Conservation (phyloP, 495 filamentous ascomycete genomes). For the Cladorrhinum samala region DNA sequence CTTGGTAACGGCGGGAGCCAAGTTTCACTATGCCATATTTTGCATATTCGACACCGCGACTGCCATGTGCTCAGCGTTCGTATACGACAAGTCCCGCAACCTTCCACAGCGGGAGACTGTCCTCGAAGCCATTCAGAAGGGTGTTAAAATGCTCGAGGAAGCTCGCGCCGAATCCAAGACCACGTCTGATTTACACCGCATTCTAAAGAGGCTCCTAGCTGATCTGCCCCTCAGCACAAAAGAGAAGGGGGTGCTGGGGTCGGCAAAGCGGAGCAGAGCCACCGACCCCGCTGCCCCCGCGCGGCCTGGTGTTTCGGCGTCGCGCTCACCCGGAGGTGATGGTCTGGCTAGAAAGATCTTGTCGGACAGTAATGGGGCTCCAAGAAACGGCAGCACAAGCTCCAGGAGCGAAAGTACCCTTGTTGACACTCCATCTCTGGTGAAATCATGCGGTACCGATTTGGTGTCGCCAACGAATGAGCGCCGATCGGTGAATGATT, state of each 20-base stretch:
- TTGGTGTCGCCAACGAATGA: slow-evolving; percentile 1
- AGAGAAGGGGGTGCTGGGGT: slow-evolving; percentile 20
- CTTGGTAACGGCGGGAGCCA: slow-evolving; percentile 38
- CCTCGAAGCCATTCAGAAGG: slow-evolving; percentile 33
- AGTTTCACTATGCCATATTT: slow-evolving; percentile 49
- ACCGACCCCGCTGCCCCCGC: not conserved
- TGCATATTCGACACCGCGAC: slow-evolving; percentile 47
- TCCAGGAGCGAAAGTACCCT: not conserved
- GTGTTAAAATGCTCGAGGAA: slow-evolving; percentile 34
- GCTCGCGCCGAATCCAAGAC: slow-evolving; percentile 25
- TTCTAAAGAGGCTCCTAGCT: slow-evolving; percentile 21
- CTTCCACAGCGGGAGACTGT: slow-evolving; percentile 39
- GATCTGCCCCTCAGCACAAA: slow-evolving; percentile 20
- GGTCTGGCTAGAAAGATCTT: not conserved
- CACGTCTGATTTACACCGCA: slow-evolving; percentile 21
- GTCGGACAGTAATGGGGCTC: not conserved
- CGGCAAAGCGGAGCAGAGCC: slow-evolving; percentile 16
- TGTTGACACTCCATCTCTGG: not conserved
- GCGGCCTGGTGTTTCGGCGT: not conserved
- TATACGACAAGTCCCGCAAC: slow-evolving; percentile 38
- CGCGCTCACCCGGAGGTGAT: not conserved
- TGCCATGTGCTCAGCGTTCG: slow-evolving; percentile 44
- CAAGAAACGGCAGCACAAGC: not conserved
- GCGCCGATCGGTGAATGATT: not conserved
- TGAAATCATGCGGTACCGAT: not conserved